These are phyloP conservation scores for Corymbia calophylla DNA, from an alignment of 441 rosid species.

Conservation along the genomic window DNA sequence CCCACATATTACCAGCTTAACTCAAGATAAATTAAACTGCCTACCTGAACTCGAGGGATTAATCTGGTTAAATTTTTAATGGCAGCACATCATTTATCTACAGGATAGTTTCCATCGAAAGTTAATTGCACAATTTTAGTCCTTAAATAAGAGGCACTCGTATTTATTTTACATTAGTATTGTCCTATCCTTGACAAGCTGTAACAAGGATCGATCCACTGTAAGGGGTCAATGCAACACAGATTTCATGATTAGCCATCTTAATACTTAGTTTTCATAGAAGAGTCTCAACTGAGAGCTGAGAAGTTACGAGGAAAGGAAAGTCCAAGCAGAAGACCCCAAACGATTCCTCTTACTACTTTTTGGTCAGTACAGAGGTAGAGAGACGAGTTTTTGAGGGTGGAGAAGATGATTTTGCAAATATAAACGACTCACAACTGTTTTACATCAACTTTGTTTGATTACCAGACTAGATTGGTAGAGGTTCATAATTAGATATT, in stretches of 20 bases:
- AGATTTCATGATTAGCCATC: neutral
- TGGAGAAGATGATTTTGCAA: neutral
- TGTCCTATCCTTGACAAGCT: slow-evolving; percentile 64
- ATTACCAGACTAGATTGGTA: neutral
- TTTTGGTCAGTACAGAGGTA: neutral
- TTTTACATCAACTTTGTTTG: neutral
- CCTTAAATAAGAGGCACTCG: neutral
- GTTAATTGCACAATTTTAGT: neutral
- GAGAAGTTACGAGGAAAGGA: neutral
- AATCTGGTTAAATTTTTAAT: slow-evolving; percentile 94
- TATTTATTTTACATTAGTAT: neutral
- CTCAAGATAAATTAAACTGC: slow-evolving; percentile 6
- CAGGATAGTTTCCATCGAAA: slow-evolving; percentile 15
- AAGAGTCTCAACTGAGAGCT: neutral
- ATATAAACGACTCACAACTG: neutral
- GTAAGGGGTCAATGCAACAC: neutral
- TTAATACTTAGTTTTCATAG: neutral
- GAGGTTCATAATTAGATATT: neutral
- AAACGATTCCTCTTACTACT: neutral
- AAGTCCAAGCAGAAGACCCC: neutral
- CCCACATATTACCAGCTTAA: neutral
- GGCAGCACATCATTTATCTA: slow-evolving; percentile 81
- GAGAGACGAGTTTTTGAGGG: neutral
- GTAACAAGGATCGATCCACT: slow-evolving; percentile 30
- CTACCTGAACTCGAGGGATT: slow-evolving; percentile 98